A percentile compares a stretch with the other conserved stretches of the same genome.
These are phyloP conservation scores for Candida xyloterini DNA, from an alignment of 805 yeast genomes.

Conservation along the genomic window DNA sequence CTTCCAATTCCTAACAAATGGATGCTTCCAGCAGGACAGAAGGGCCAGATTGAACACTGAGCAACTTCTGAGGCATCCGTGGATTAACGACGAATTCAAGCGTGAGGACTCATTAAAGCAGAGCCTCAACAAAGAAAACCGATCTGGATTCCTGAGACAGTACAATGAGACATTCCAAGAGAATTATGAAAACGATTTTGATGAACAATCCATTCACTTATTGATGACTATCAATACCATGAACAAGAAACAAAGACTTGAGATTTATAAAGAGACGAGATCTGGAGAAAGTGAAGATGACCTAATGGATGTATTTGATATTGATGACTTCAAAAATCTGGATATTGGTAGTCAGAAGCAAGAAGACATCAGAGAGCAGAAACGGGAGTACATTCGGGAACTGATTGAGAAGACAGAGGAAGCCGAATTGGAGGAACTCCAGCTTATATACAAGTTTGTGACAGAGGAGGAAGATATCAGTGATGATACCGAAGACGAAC, in stretches of 20 bases:
- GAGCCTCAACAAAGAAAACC: constrained; percentile 5
- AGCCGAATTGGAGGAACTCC: constrained; percentile 13
- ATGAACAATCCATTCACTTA: constrained; percentile 13
- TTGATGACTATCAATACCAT: constrained; percentile 17
- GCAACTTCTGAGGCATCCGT: constrained; percentile 53
- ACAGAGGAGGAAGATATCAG: constrained; percentile 8
- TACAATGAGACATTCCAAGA: constrained; percentile 20
- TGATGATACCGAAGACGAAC: constrained; percentile 1
- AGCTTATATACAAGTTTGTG: constrained; percentile 12
- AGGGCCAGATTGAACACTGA: constrained; percentile 53
- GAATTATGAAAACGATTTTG: constrained; percentile 22
- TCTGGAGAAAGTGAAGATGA: constrained; percentile 19
- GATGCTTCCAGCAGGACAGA: constrained; percentile 74
- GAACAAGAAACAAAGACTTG: constrained; percentile 19
- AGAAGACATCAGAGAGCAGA: constrained; percentile 8
- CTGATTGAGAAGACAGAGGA: constrained; percentile 9
- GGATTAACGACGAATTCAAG: constrained; percentile 41
- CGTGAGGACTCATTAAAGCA: constrained; percentile 4
- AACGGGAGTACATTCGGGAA: constrained; percentile 10
- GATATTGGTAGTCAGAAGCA: constrained; percentile 2
- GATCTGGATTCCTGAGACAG: constrained; percentile 10
- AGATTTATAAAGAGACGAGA: constrained; percentile 19
- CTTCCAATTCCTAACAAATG: constrained; percentile 52
- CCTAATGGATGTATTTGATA: constrained; percentile 20
- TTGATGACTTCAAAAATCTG: constrained; percentile 11